phyloP scores from a whole-genome alignment of 2,329 filamentous ascomycete species.

The Fusarium vanettenii region DNA sequence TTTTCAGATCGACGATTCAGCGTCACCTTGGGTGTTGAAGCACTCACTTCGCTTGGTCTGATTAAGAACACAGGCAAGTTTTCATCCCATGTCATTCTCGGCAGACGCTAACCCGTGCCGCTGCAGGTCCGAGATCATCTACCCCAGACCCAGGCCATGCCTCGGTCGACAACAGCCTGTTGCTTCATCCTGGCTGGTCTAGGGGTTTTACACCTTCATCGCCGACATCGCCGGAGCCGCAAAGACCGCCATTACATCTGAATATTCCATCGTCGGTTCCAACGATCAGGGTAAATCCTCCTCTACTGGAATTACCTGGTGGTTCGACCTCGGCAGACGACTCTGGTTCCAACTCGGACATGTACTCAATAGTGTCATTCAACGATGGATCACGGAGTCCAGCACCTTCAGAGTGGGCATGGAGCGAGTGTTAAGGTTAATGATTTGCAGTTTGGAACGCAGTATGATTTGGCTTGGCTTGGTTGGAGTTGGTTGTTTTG shows the following conservation, averaged over 20 bases:
- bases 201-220: slow-evolving; percentile 2
- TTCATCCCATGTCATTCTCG: not conserved
- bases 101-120: not conserved
- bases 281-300: slow-evolving; percentile 16
- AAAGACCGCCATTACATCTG: not conserved
- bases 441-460: not conserved
- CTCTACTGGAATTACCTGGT: not conserved
- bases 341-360: slow-evolving; percentile 28
- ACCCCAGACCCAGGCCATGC: slow-evolving; percentile 28
- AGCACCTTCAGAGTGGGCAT: slow-evolving; percentile 20
- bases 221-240: slow-evolving; percentile 5
- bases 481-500: slow-evolving; percentile 5
- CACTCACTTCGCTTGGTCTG: slow-evolving; percentile 23
- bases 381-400: slow-evolving; percentile 26
- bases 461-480: not conserved
- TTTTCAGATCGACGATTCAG: slow-evolving; percentile 14
- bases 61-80: slow-evolving; percentile 23
- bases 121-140: slow-evolving; percentile 6
- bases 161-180: not conserved
- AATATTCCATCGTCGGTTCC: slow-evolving; percentile 20
- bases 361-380: slow-evolving; percentile 16
- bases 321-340: slow-evolving; percentile 33
- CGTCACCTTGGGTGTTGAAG: slow-evolving; percentile 25
- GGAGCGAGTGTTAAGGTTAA: not conserved
- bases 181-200: not conserved